A percentile compares a stretch with the other conserved stretches of the same genome.
Conservation (phyloP, 768 basidiomycete genomes). For the Russula emetica region DNA sequence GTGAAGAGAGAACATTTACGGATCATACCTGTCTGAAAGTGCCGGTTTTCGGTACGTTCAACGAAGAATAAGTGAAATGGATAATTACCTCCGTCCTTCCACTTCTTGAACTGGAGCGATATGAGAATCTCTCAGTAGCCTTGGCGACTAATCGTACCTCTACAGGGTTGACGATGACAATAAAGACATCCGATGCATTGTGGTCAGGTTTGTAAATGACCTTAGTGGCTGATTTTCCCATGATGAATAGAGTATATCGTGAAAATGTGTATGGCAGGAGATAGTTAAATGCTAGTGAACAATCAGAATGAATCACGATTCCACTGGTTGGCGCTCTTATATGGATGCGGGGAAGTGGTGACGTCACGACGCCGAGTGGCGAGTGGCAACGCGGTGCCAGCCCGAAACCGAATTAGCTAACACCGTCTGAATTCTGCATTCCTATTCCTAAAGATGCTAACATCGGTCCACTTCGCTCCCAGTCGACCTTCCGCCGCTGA, state of each 20-base stretch:
- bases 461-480: constrained; percentile 15
- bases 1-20: constrained; percentile 46
- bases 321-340: constrained; percentile 27
- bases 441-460: constrained; percentile 1
- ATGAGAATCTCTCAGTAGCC: constrained; percentile 10
- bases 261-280: neutral
- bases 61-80: constrained; percentile 25
- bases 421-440: neutral
- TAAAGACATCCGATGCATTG: constrained; percentile 69
- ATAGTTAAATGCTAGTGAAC: neutral
- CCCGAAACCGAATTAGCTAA: neutral
- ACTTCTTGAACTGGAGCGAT: constrained; percentile 59
- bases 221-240: constrained; percentile 53
- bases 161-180: constrained; percentile 58
- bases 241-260: constrained; percentile 29
- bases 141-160: constrained; percentile 45
- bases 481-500: constrained; percentile 9
- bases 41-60: constrained; percentile 22
- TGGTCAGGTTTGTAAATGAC: constrained; percentile 77
- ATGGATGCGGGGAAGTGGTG: constrained; percentile 7
- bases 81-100: constrained; percentile 70
- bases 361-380: constrained; percentile 20
- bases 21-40: constrained; percentile 61
- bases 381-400: neutral
- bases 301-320: constrained; percentile 8